A percentile compares a stretch with the other conserved stretches of the same genome.
These are phyloP conservation scores for Cutaneotrichosporon dermatis DNA, from an alignment of 1,284 basidiomycete genomes.

Conservation along the genomic window DNA sequence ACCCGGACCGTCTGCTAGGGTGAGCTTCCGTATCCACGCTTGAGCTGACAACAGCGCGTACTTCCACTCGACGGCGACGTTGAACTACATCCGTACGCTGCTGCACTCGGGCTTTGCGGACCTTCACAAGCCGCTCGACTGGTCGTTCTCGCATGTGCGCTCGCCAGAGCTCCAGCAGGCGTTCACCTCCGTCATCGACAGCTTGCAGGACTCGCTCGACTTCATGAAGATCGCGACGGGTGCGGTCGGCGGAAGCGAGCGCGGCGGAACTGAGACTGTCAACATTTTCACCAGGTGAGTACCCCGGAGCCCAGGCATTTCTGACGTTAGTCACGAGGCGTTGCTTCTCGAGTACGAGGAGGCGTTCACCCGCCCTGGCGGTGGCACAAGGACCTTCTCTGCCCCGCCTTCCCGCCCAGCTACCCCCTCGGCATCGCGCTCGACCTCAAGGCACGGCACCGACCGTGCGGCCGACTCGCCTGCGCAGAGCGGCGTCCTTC, in stretches of 20 bases:
- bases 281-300: conserved; percentile 86
- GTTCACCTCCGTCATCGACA: conserved; percentile 78
- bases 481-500: not conserved
- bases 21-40: conserved; percentile 18
- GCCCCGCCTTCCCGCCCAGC: conserved; percentile 20
- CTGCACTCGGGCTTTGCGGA: conserved; percentile 88
- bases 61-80: conserved; percentile 89
- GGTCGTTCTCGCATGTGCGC: conserved; percentile 89
- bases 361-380: conserved; percentile 68
- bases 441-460: conserved; percentile 19
- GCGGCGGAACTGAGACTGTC: conserved; percentile 77
- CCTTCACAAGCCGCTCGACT: conserved; percentile 81
- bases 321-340: conserved; percentile 71
- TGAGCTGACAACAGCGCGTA: conserved; percentile 62
- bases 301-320: no score
- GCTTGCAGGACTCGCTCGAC: conserved; percentile 83
- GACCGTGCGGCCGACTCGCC: not conserved
- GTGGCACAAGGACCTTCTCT: conserved; percentile 18
- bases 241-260: conserved; percentile 53
- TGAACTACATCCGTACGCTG: conserved; percentile 86
- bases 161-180: conserved; percentile 69
- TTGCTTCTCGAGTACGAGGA: conserved; percentile 91
- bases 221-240: conserved; percentile 76
- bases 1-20: conserved; percentile 76
- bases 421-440: conserved; percentile 29